Evolutionary conservation across 2,329 filamentous ascomycete genomes (phyloP).

Genomic region (Pseudopyrenochaeta lycopersici): DNA sequence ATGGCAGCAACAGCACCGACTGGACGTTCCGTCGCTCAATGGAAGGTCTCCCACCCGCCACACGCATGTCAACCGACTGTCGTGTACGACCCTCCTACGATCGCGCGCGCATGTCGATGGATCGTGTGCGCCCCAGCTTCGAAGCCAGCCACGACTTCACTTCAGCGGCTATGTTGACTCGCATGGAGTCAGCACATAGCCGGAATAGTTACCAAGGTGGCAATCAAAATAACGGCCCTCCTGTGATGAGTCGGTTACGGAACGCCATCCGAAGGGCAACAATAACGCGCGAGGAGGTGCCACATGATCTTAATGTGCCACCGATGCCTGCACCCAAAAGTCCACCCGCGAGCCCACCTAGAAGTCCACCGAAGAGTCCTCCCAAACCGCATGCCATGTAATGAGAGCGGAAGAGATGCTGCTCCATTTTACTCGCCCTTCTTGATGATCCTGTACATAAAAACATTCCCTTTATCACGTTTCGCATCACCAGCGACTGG

Average conservation of each 20-base stretch:
- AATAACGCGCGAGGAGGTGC: constrained; percentile 43
- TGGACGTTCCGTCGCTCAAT: constrained; percentile 68
- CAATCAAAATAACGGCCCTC: constrained; percentile 19
- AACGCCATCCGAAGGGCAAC: constrained; percentile 44
- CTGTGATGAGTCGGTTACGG: constrained; percentile 39
- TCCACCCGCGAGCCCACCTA: constrained; percentile 24
- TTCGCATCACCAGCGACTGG: neutral
- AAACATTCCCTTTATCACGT: constrained; percentile 2
- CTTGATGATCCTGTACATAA: constrained; percentile 8
- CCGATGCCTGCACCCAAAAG: constrained; percentile 23
- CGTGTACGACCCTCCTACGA: constrained; percentile 83
- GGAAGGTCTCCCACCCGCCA: constrained; percentile 39
- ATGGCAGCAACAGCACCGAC: constrained; percentile 92
- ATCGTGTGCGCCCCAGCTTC: constrained; percentile 82
- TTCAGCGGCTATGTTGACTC: constrained; percentile 82
- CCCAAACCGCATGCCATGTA: constrained; percentile 3
- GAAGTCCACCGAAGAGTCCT: constrained; percentile 27
- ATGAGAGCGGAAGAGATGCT: neutral
- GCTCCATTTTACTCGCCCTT: neutral
- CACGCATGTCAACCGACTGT: constrained; percentile 41
- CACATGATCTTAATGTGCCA: constrained; percentile 30
- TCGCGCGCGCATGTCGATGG: constrained; percentile 85
- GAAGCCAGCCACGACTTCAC: constrained; percentile 92
- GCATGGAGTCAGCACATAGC: constrained; percentile 74
- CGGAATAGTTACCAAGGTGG: constrained; percentile 37